Percentiles rank a stretch among this genome's conserved stretches.
These are phyloP conservation scores for Pestalotiopsis fici DNA, from an alignment of 2,329 filamentous ascomycete genomes.

Conservation along the genomic window DNA sequence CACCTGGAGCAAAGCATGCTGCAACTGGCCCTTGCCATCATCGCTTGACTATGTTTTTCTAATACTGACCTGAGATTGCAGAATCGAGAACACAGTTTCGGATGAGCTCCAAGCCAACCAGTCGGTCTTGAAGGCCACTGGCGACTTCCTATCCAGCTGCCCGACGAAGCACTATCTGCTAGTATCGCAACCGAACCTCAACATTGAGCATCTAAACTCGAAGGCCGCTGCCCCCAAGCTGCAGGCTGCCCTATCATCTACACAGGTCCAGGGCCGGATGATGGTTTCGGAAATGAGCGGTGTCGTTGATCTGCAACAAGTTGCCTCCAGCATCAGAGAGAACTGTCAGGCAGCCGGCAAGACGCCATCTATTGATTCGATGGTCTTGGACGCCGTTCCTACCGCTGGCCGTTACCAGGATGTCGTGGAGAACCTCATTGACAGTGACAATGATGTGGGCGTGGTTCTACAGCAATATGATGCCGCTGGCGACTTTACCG, in stretches of 20 bases:
- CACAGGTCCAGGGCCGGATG: conserved; percentile 39
- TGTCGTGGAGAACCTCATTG: conserved; percentile 36
- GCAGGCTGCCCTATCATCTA: conserved; percentile 38
- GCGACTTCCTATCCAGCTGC: conserved; percentile 63
- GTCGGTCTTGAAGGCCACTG: conserved; percentile 42
- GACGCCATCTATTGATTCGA: conserved; percentile 38
- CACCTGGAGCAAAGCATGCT: conserved; percentile 1
- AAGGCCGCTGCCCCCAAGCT: conserved; percentile 50
- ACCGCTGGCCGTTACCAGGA: conserved; percentile 42
- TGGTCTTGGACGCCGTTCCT: conserved; percentile 42
- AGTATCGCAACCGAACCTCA: conserved; percentile 74
- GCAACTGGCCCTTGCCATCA: conserved; percentile 11
- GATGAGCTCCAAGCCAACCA: conserved; percentile 49
- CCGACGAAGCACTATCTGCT: conserved; percentile 77
- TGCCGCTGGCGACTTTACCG: conserved; percentile 60
- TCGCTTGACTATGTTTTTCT: neutral
- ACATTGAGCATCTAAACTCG: conserved; percentile 66
- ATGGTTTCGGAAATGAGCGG: conserved; percentile 62
- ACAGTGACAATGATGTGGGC: conserved; percentile 55
- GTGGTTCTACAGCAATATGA: conserved; percentile 42
- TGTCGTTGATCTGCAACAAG: conserved; percentile 38
- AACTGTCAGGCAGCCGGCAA: conserved; percentile 44
- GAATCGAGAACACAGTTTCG: neutral
- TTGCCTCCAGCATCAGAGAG: conserved; percentile 46
- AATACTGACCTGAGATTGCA: conserved; percentile 13